Evolutionary conservation across 2,329 filamentous ascomycete genomes (phyloP), one percentile per base, ranked within the genome.

Genomic region (Aspergillus intermedius): DNA sequence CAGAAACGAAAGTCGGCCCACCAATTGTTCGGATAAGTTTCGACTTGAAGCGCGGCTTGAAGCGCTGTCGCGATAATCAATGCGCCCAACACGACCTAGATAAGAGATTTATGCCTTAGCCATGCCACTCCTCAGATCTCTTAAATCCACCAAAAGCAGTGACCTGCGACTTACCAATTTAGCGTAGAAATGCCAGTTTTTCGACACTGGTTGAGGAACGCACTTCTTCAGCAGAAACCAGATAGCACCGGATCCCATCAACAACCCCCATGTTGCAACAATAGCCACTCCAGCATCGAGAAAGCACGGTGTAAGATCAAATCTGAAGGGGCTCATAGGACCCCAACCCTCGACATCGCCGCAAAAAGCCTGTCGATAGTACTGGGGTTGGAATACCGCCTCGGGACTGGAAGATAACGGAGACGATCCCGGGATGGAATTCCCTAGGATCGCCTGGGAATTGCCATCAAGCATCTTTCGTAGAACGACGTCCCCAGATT

Each of bases 231-330:
- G 67, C 46, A 97, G 75, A 75, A 88, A 88, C 82, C 85, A 91
- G 39, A 95, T 73, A 25, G 91, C 89, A 42, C 83, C 77, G 6
- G 83, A 77, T 49, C 93, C 93, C 54, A 85, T 78, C 21, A 96
- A 48, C 21, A 96, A 76, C 13, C 91, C 91, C 73, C 86, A 94
- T 12, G 77, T 77, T 7, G 88, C 88, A 23, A 95, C 87, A 1
- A 78, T 73, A 30, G 87, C 82, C 50, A 97, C 81, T 82, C 88
- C 91, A 19, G 95, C 81, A 67, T 98, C 94, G 61, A 97, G 83
- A 66, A 98, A 98, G 75, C 93, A 98, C 37, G 93, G 91, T 13
- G 93, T 97, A 62, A 98, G 90, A 73, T 98, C 93, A 70, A 89
- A 96, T 67, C 91, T 80, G 57, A 83, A 77, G 32, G 84, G 83